phyloP scores from a whole-genome alignment of 345 rosid species.

The Syzygium jambos region DNA sequence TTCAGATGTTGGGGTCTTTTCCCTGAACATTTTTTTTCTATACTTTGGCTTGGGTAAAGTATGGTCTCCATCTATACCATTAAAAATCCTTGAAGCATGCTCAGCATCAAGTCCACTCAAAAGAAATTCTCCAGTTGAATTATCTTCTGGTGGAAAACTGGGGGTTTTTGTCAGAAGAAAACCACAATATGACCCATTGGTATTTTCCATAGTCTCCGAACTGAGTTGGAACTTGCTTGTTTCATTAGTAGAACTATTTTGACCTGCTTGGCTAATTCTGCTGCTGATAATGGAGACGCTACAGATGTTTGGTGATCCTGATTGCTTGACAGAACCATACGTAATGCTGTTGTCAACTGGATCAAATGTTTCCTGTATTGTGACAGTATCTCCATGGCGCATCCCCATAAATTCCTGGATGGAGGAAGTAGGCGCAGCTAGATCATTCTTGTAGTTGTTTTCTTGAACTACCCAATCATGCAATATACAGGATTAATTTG shows the following conservation, averaged over 20 bases:
- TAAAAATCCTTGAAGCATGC: constrained; percentile 43
- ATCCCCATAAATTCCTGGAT: background rate
- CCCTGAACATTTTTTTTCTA: constrained; percentile 42
- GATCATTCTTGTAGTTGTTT: background rate
- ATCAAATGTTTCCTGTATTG: constrained; percentile 8
- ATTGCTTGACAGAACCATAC: constrained; percentile 8
- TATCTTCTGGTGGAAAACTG: constrained; percentile 19
- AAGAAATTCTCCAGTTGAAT: constrained; percentile 51
- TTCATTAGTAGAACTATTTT: background rate
- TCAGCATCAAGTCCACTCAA: constrained; percentile 54
- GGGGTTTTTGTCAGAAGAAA: constrained; percentile 9
- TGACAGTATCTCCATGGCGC: constrained; percentile 3
- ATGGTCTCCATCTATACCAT: constrained; percentile 29
- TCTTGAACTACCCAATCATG: background rate
- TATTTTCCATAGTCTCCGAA: constrained; percentile 6
- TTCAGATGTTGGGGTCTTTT: constrained; percentile 69
- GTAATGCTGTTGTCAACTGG: constrained; percentile 12
- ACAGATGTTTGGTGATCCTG: constrained; percentile 1
- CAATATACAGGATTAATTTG: background rate
- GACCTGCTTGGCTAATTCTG: constrained; percentile 3
- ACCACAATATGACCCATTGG: constrained; percentile 7
- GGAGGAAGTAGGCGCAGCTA: constrained; percentile 1
- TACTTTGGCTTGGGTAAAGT: constrained; percentile 23
- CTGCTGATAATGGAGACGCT: constrained; percentile 10
- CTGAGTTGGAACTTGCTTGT: background rate